Base-by-base conservation (phyloP, 208 protist genomes). In the Polymyxa betae region DNA sequence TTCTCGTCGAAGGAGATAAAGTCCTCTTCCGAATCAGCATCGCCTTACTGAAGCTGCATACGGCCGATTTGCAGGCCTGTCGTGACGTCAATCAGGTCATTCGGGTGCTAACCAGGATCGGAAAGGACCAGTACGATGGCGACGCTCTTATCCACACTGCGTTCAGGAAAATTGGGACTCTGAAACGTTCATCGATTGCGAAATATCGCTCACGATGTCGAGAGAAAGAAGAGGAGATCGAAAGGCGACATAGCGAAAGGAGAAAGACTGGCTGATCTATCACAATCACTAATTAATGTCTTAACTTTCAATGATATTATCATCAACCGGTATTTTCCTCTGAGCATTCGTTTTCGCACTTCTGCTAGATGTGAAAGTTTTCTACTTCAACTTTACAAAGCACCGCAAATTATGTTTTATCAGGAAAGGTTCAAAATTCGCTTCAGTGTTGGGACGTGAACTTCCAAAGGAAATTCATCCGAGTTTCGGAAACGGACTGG, bases 1-100 rank as follows among this genome's bases (percentile, higher is more conserved):
- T 91, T 1, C 32, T 91, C 10, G 38, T 91, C 24, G 90, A 91
- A 89, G 90, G 90, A 10, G 38, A 35, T 0, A 93, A 93, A 43
- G 68, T 93, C 0, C 45, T 92, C 24, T 92, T 90, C 43, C 10
- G 91, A 35, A 89, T 92, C 10, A 52, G 41, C 10, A 35, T 92
- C n/a, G 78, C 82, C 0, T 88, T 92, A 41, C 45, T 92, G 0
- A 90, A 68, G n/a, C 45, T 92, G 38, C 32, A 92, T n/a, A 43
- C 54, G 29, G 77, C 88, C 0, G 49, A 90, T 29, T 60, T 91
- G 72, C n/a, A 5, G 72, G 72, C 5, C 16, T 82, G 72, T 82
- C n/a, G 35, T 12, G 72, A 82, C 35, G n/a, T n/a, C 35, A 35
- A 35, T 82, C 72, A 82, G 5, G 40, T 82, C 5, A 82, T 82